phyloP scores from a whole-genome alignment of 352 stramenopile genomes.

The Phytophthora megakarya region DNA sequence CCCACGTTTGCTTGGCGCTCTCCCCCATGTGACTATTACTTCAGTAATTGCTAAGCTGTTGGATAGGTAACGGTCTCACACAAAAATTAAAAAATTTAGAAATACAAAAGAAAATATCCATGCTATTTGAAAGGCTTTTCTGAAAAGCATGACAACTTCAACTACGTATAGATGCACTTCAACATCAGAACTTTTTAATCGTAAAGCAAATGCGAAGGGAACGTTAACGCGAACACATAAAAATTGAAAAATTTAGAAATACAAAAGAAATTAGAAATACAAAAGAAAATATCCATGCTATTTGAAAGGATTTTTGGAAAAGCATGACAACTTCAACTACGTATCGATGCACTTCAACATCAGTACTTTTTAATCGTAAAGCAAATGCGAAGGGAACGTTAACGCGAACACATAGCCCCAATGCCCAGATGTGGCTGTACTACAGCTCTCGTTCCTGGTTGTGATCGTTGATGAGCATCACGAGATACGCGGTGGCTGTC shows the following conservation, averaged over 20 bases:
- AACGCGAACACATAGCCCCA: not conserved
- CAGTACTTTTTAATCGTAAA: slow-evolving; percentile 15
- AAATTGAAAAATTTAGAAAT: too few species aligned
- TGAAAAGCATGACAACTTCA: not conserved
- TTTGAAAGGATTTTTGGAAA: slow-evolving; percentile 7
- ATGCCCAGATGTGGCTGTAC: not conserved
- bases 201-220: not conserved
- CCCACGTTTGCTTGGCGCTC: slow-evolving; percentile 19
- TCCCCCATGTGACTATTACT: slow-evolving; percentile 16
- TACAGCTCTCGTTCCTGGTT: slow-evolving; percentile 24
- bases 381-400: not conserved
- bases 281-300: slow-evolving; percentile 1
- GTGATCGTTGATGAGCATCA: slow-evolving; percentile 48
- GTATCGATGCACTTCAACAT: not conserved
- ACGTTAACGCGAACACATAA: not conserved
- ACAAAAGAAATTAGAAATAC: too few species aligned
- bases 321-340: not conserved
- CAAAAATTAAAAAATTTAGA: too few species aligned
- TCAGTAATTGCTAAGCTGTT: slow-evolving; percentile 20
- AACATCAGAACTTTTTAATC: slow-evolving; percentile 7
- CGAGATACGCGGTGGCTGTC: slow-evolving; percentile 42
- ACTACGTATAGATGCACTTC: not conserved
- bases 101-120: too few species aligned
- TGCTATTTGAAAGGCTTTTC: slow-evolving; percentile 4
- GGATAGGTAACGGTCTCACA: slow-evolving; percentile 6